Evolutionary conservation across 169 alveolate genomes (phyloP).

Genomic region (Plasmodium cynomolgi): DNA sequence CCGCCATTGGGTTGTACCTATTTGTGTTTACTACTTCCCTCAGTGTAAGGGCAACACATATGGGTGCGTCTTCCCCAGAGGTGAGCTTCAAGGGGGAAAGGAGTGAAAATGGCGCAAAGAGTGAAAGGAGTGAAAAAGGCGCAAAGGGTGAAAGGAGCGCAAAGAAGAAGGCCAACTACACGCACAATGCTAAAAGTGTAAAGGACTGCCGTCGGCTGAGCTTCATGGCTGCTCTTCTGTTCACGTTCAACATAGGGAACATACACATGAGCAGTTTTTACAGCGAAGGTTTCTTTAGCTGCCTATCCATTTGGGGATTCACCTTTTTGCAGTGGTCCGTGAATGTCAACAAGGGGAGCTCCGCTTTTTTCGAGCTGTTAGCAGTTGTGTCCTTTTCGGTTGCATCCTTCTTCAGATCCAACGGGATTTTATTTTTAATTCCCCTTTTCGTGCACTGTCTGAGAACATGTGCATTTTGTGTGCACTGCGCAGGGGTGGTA

Average conservation of each 20-base stretch:
- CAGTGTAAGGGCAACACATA: not conserved
- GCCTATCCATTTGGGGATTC: slow-evolving; percentile 75
- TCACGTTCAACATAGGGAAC: slow-evolving; percentile 26
- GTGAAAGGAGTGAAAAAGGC: no score
- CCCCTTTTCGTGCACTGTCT: slow-evolving; percentile 81
- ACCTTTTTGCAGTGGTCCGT: slow-evolving; percentile 48
- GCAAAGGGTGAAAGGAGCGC: no score
- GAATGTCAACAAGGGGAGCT: not conserved
- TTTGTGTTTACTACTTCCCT: slow-evolving; percentile 11
- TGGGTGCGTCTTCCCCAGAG: not conserved
- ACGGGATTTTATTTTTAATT: slow-evolving; percentile 78
- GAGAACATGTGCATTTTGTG: slow-evolving; percentile 57
- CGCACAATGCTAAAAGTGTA: not conserved
- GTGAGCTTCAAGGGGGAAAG: no score
- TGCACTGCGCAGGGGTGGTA: not conserved
- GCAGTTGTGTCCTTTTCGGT: slow-evolving; percentile 24
- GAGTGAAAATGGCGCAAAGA: no score
- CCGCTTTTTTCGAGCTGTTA: slow-evolving; percentile 35
- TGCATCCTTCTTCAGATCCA: slow-evolving; percentile 77
- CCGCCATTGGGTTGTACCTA: slow-evolving; percentile 43
- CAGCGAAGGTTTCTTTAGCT: slow-evolving; percentile 68
- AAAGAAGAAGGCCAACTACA: not conserved
- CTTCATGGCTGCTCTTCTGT: slow-evolving; percentile 23
- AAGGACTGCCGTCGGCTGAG: slow-evolving; percentile 27
- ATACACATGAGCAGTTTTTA: slow-evolving; percentile 62